phyloP scores from a whole-genome alignment of 1,284 basidiomycete species.

The Ganoderma meredithae region DNA sequence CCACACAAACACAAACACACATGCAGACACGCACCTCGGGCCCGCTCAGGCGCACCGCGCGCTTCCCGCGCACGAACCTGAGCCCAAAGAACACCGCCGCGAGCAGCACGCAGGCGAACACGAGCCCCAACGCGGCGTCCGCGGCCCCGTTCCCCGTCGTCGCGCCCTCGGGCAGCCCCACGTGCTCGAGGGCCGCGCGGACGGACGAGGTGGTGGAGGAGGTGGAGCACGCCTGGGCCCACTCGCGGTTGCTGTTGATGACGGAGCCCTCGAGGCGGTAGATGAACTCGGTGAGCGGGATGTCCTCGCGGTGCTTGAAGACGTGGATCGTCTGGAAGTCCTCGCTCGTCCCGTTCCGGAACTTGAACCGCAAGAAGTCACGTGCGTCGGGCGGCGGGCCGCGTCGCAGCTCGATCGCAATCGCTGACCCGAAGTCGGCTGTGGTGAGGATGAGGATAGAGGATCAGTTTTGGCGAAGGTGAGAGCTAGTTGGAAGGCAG shows the following conservation, averaged over 20 bases:
- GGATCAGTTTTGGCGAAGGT: constrained; percentile 18
- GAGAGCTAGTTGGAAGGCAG: constrained; percentile 7
- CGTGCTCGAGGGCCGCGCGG: constrained; percentile 43
- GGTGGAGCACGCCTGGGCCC: constrained; percentile 64
- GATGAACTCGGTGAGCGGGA: constrained; percentile 81
- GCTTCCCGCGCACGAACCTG: constrained; percentile 46
- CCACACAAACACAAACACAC: not conserved
- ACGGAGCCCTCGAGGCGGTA: constrained; percentile 76
- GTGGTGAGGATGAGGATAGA: constrained; percentile 15
- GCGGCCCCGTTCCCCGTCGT: constrained; percentile 47
- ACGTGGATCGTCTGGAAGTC: constrained; percentile 68
- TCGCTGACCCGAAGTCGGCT: constrained; percentile 83
- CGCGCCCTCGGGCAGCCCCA: constrained; percentile 39
- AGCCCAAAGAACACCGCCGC: constrained; percentile 49
- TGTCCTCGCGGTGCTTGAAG: constrained; percentile 73
- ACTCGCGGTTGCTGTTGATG: constrained; percentile 73
- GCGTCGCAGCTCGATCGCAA: constrained; percentile 82
- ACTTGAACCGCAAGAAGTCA: constrained; percentile 83
- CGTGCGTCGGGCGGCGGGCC: constrained; percentile 76
- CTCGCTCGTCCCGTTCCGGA: constrained; percentile 81
- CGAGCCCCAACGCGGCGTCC: constrained; percentile 53
- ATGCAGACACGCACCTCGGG: constrained; percentile 53
- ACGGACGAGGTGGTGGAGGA: constrained; percentile 34
- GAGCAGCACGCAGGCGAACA: constrained; percentile 49
- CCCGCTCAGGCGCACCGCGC: constrained; percentile 57